Percentiles rank a stretch among this genome's conserved stretches.
Evolutionary conservation across 257 asterid species (phyloP).

Genomic region (Nicotiana knightiana): DNA sequence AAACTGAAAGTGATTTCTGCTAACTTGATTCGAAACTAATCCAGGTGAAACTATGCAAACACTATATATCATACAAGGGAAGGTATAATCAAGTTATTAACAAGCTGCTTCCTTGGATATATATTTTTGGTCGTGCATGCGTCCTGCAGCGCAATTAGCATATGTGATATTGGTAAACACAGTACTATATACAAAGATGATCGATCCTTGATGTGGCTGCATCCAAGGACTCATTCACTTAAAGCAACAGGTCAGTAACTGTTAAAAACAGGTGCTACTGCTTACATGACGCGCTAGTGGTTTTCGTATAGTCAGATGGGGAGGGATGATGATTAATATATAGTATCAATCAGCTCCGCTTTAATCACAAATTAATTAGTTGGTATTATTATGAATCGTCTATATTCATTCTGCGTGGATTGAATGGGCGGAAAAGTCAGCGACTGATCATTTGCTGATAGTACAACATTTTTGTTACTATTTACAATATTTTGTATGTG

Average conservation of each 20-base stretch:
- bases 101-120: background rate
- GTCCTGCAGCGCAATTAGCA: background rate
- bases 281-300: background rate
- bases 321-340: background rate
- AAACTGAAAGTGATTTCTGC: background rate
- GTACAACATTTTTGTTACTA: background rate
- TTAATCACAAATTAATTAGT: background rate
- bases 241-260: background rate
- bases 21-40: slow-evolving; percentile 3
- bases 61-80: no score
- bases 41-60: slow-evolving; percentile 26
- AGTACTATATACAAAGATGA: background rate
- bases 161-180: background rate
- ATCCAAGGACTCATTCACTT: background rate
- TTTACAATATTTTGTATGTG: background rate
- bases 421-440: background rate
- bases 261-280: background rate
- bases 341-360: background rate
- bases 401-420: background rate
- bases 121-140: background rate
- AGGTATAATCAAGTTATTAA: background rate
- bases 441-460: background rate
- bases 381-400: background rate
- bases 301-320: background rate
- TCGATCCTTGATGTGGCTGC: background rate